A percentile compares a stretch with the other conserved stretches of the same genome.
These are phyloP conservation scores for Mycena citricolor DNA, from an alignment of 1,284 basidiomycete genomes.

Conservation along the genomic window DNA sequence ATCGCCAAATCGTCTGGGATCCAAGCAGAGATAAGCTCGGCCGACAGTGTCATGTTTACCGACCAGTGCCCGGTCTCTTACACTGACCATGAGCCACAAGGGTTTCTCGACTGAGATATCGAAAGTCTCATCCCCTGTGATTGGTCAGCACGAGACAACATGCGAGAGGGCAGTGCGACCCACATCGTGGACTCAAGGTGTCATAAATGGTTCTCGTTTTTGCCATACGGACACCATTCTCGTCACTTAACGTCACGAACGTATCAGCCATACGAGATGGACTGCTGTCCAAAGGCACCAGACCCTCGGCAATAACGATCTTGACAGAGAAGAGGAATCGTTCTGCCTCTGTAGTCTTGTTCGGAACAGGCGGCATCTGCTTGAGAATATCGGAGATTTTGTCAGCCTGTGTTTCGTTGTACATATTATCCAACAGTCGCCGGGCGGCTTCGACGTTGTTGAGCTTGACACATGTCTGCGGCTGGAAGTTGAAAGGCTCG, in stretches of 20 bases:
- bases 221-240: constrained; percentile 85
- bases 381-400: constrained; percentile 72
- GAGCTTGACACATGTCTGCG: constrained; percentile 94
- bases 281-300: constrained; percentile 72
- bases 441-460: constrained; percentile 97
- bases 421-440: constrained; percentile 89
- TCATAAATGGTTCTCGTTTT: constrained; percentile 98
- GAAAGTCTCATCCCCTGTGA: constrained; percentile 91
- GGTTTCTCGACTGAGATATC: constrained; percentile 89
- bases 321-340: constrained; percentile 93
- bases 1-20: constrained; percentile 87
- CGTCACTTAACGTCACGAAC: constrained; percentile 93
- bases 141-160: not conserved
- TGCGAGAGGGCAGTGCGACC: constrained; percentile 30
- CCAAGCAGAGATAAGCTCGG: constrained; percentile 88
- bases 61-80: constrained; percentile 86
- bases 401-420: constrained; percentile 89
- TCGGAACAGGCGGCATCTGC: constrained; percentile 67
- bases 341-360: constrained; percentile 60
- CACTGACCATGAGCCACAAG: constrained; percentile 95
- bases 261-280: constrained; percentile 79
- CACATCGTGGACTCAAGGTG: constrained; percentile 85
- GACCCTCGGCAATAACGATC: constrained; percentile 84
- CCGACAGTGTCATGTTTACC: constrained; percentile 93
- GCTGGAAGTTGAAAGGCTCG: constrained; percentile 91